Percentiles rank a stretch among this genome's conserved stretches.
These are phyloP conservation scores for Coelastrella sp. DNA, from an alignment of 139 green algal genomes.

Conservation along the genomic window DNA sequence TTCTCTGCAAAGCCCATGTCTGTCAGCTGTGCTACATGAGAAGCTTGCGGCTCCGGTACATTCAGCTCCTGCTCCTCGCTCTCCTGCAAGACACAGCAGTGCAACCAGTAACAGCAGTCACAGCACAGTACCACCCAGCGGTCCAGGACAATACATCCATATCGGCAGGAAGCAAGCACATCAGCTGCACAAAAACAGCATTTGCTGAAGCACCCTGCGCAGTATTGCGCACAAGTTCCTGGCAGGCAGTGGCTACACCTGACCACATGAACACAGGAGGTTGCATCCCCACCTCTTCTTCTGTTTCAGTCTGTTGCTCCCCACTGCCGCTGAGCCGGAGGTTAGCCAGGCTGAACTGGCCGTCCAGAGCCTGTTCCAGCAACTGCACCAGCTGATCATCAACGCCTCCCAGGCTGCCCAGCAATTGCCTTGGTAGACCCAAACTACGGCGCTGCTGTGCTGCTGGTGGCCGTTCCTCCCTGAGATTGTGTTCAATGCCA, in stretches of 20 bases:
- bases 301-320: not conserved
- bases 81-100: not conserved
- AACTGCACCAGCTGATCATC: slow-evolving; percentile 60
- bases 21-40: slow-evolving; percentile 48
- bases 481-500: slow-evolving; percentile 43
- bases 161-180: no score
- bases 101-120: not conserved
- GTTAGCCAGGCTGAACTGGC: not conserved
- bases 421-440: not conserved
- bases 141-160: no score
- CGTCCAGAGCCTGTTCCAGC: slow-evolving; percentile 56
- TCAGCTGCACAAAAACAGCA: no score
- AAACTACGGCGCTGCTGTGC: not conserved
- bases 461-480: slow-evolving; percentile 24
- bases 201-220: no score
- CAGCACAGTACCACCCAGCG: no score
- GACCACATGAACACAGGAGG: no score
- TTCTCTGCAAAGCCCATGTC: slow-evolving; percentile 79
- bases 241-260: no score
- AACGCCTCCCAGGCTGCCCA: slow-evolving; percentile 21
- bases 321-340: slow-evolving; percentile 23
- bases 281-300: not conserved
- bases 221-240: no score
- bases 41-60: slow-evolving; percentile 51
- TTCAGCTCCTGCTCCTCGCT: slow-evolving; percentile 36